Base-by-base conservation (phyloP, 305 asterid genomes). In the Fraxinus dipetala region DNA sequence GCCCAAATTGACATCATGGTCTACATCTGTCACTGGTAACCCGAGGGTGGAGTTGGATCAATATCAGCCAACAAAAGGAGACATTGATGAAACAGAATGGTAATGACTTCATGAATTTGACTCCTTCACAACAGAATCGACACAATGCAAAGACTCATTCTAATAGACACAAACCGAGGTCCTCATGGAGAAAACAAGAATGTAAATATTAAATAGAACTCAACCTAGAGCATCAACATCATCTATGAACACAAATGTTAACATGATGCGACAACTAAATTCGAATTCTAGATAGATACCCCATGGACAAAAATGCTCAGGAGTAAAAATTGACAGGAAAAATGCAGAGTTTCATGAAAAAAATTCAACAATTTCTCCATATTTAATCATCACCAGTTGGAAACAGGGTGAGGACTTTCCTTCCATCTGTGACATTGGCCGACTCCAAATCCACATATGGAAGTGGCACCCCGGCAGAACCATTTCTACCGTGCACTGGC, bases 381-480 rank as follows among this genome's bases (percentile, higher is more conserved):
- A 67, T 61, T 84, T 81, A 87, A 63, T 87, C 90, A 43, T 87
- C 91, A 85, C 90, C 88, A 54, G 89, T 87, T 51, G 90, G 89
- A 77, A 89, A 89, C 88, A 89, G 76, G 13, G 92, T 89, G 65
- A 89, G 90, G 72, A 89, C 89, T 75, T 86, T 87, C 86, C 88
- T 86, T 43, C 88, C 90, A 40, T 84, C 86, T 5, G 85, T 73
- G 43, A 89, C 36, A 4, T 83, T 80, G 75, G 85, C 86, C 3
- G 90, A 86, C 75, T 89, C 90, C 79, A 87, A 74, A 78, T 86
- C 89, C 24, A 81, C 82, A 72, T 86, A 88, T 3, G 88, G 86
- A 13, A 90, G 56, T 61, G 91, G 78, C 80, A 86, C 84, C 80
- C 80, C 83, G 72, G 90, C 34, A 26, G 74, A 75, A 79, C 36